Evolutionary conservation across 2,329 filamentous ascomycete species (phyloP), one percentile per base, ranked within the genome.

Genomic region (Epichloe baconii): DNA sequence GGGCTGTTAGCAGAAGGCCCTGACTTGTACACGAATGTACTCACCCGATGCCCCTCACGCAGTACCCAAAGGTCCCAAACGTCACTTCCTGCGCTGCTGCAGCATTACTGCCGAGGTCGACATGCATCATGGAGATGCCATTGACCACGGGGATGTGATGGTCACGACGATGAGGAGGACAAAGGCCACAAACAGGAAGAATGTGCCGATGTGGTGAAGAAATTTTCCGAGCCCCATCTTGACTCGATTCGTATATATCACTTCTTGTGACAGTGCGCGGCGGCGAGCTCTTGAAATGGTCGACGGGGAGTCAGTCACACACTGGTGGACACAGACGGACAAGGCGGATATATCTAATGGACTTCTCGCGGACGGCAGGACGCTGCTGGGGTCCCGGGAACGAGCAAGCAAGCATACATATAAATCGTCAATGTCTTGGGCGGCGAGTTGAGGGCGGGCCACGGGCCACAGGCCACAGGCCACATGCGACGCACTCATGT

Each of bases 11-110:
- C 6, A 15, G 23, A 31, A 11, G 26, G 3, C 26, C 26, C 4
- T 31, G 26, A 10, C 26, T 31, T 10, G 26, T 31, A 10, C 26
- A 11, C 26, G 26, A 31, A 31, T 31, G 19, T 3, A 53, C 62
- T 56, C 58, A 67, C 57, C 57, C 56, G 46, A 56, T 56, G 42
- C 61, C 59, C 21, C 60, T 54, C 35, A 67, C 57, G 60, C 80
- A 84, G 61, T 74, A 78, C 7, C 80, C 80, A 65, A 82, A 83
- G 0, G 77, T 78, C 44, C 80, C 80, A 63, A 79, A 81, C 3
- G 67, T 70, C 36, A 81, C 63, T 11, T 70, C 59, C 26, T 66
- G 61, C 4, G 56, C 62, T 21, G 57, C 53, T 10, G 61, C 64
- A 26, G 61, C 57, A 55, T 70, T 67, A 43, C 38, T 42, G 37